A percentile compares a stretch with the other conserved stretches of the same genome.
phyloP scores from a whole-genome alignment of 2,329 filamentous ascomycete species.

The Onygenales sp. region DNA sequence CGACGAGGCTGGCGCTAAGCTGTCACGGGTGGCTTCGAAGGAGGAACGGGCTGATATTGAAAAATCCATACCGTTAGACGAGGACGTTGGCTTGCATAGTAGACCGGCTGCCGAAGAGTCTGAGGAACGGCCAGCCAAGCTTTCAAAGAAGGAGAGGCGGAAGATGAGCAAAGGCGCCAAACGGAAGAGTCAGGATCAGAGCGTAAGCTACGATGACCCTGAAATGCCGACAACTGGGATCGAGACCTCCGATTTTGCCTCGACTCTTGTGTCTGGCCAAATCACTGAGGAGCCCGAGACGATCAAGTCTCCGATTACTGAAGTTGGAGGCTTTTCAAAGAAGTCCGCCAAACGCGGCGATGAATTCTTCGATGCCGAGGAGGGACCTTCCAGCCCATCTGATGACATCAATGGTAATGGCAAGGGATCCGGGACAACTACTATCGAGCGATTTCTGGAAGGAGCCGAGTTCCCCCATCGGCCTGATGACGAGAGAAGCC shows the following conservation, averaged over 20 bases:
- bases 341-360: background rate
- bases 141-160: slow-evolving; percentile 9
- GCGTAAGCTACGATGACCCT: background rate
- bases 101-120: background rate
- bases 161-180: slow-evolving; percentile 36
- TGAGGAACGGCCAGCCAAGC: background rate
- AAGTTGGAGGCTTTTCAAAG: background rate
- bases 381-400: slow-evolving; percentile 5
- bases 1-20: slow-evolving; percentile 2
- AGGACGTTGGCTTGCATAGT: background rate
- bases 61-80: slow-evolving; percentile 14
- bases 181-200: slow-evolving; percentile 20
- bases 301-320: background rate
- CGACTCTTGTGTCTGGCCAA: background rate
- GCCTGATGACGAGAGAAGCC: background rate
- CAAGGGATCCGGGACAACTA: background rate
- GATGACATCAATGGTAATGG: background rate
- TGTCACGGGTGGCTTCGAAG: background rate
- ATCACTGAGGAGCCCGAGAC: background rate
- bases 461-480: background rate
- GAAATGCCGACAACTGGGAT: too few species aligned
- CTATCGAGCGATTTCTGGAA: too few species aligned
- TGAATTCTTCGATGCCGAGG: slow-evolving; percentile 9
- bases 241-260: background rate
- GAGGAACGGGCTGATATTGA: background rate